Evolutionary conservation across 192 early-diverging fungal genomes (phyloP).

Genomic region (Rhizophagus clarus): DNA sequence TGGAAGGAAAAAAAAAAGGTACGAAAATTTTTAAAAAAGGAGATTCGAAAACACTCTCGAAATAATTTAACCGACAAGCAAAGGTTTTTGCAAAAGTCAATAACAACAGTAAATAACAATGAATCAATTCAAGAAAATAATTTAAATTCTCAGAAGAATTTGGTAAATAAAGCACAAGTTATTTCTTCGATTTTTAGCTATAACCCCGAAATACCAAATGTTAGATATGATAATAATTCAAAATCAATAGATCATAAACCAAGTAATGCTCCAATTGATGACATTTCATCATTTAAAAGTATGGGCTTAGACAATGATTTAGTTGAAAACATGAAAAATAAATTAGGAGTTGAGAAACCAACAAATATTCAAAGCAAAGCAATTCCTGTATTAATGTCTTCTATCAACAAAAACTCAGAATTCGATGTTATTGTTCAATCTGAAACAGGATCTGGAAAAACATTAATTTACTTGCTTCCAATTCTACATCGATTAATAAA

Average conservation of each 20-base stretch:
- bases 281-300: slow-evolving; percentile 64
- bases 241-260: slow-evolving; percentile 38
- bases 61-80: slow-evolving; percentile 27
- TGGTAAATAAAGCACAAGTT: background rate
- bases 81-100: background rate
- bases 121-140: background rate
- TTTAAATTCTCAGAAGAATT: background rate
- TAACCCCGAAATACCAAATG: slow-evolving; percentile 28
- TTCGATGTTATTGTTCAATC: slow-evolving; percentile 91
- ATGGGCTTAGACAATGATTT: slow-evolving; percentile 80
- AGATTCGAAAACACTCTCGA: background rate
- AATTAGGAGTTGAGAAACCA: slow-evolving; percentile 77
- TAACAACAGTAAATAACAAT: background rate
- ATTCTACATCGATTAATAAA: slow-evolving; percentile 86
- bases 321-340: slow-evolving; percentile 62
- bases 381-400: slow-evolving; percentile 71
- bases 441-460: slow-evolving; percentile 98
- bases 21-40: slow-evolving; percentile 20
- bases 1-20: slow-evolving; percentile 39
- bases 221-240: background rate
- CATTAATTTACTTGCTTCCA: slow-evolving; percentile 90
- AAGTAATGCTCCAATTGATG: slow-evolving; percentile 54
- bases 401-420: slow-evolving; percentile 45
- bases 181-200: slow-evolving; percentile 9
- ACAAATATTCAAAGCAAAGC: slow-evolving; percentile 90